These are phyloP conservation scores for Teratosphaeriaceae sp. DNA, from an alignment of 2,329 filamentous ascomycete genomes.

Conservation along the genomic window DNA sequence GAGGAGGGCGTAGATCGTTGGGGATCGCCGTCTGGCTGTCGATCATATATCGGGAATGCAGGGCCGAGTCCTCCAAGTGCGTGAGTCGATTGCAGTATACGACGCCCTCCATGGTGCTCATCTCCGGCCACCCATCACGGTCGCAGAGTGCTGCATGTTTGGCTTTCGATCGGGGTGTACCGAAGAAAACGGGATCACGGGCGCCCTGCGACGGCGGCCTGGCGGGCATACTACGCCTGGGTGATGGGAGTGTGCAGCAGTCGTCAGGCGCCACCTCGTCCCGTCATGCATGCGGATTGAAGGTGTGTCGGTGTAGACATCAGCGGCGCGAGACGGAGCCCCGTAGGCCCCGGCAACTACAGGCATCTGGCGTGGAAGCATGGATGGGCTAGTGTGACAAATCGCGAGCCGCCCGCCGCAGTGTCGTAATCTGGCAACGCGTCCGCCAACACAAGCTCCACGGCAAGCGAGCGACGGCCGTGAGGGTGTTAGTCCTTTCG, in stretches of 20 bases:
- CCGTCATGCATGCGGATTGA: neutral
- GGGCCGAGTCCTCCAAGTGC: too few relatives aligned
- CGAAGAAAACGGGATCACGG: neutral
- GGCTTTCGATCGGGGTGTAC: neutral
- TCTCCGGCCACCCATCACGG: neutral
- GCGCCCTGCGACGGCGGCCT: neutral
- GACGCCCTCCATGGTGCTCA: neutral
- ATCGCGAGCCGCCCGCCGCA: too few relatives aligned
- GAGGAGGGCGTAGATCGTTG: neutral
- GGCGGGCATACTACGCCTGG: neutral
- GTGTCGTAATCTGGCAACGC: too few relatives aligned
- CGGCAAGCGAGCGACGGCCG: too few relatives aligned
- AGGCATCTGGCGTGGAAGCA: neutral
- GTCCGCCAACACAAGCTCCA: too few relatives aligned
- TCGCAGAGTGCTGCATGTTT: neutral
- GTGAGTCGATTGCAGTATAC: too few relatives aligned
- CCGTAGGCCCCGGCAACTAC: neutral
- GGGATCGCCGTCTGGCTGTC: too few relatives aligned
- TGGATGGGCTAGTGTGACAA: too few relatives aligned
- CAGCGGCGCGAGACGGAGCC: neutral
- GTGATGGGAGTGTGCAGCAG: neutral
- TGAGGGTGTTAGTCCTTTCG: too few relatives aligned
- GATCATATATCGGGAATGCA: too few relatives aligned
- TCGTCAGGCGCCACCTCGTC: neutral
- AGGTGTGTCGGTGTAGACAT: conserved; percentile 1